phyloP scores from a whole-genome alignment of 768 basidiomycete genomes.

The Hortiboletus campestris region DNA sequence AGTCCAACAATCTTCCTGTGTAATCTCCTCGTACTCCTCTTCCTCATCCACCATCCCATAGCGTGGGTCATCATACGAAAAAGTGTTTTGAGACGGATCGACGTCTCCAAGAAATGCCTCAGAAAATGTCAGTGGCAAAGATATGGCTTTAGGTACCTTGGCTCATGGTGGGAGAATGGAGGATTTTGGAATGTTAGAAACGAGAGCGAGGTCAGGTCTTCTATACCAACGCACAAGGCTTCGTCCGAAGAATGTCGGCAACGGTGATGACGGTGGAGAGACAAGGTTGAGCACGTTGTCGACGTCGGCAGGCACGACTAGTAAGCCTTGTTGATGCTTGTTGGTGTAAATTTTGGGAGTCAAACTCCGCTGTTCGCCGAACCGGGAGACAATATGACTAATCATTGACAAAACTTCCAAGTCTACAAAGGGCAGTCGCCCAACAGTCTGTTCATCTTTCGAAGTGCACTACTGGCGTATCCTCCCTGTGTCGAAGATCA shows the following conservation, averaged over 20 bases:
- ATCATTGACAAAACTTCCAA: not conserved
- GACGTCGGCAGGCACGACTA: slow-evolving; percentile 18
- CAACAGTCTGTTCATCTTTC: slow-evolving; percentile 45
- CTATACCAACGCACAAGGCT: too few relatives aligned
- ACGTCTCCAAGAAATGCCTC: slow-evolving; percentile 44
- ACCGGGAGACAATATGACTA: slow-evolving; percentile 8
- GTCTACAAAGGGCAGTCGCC: slow-evolving; percentile 29
- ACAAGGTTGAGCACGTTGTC: slow-evolving; percentile 20
- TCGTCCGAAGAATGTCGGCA: not conserved
- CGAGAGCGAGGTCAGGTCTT: not conserved
- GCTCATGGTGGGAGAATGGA: slow-evolving; percentile 21
- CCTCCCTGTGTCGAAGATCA: slow-evolving; percentile 32
- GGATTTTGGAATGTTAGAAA: not conserved
- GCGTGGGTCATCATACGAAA: slow-evolving; percentile 59
- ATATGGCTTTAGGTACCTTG: slow-evolving; percentile 29
- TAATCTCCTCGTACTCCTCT: slow-evolving; percentile 72
- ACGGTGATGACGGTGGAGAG: slow-evolving; percentile 10
- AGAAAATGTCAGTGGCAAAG: slow-evolving; percentile 29
- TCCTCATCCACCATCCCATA: slow-evolving; percentile 55
- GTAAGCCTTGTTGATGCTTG: slow-evolving; percentile 28
- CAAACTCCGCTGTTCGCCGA: slow-evolving; percentile 12
- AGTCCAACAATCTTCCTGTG: slow-evolving; percentile 92
- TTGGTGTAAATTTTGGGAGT: slow-evolving; percentile 15
- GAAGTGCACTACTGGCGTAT: slow-evolving; percentile 54
- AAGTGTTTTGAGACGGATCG: slow-evolving; percentile 43